Percentiles rank a stretch among this genome's conserved stretches.
Evolutionary conservation across 1,284 basidiomycete species (phyloP).

Genomic region (Papiliotrema laurentii): DNA sequence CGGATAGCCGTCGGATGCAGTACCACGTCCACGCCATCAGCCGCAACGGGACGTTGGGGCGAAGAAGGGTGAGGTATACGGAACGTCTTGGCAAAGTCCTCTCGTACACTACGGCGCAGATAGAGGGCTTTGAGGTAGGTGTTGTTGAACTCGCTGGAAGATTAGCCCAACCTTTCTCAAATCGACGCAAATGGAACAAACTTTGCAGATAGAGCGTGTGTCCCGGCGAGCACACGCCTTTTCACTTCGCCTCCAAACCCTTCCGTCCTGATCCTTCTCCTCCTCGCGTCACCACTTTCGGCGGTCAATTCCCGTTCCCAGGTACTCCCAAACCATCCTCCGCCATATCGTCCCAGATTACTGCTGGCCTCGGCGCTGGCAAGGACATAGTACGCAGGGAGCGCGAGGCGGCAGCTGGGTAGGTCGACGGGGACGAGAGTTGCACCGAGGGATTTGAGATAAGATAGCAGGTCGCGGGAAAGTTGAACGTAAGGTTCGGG

Average conservation of each 20-base stretch:
- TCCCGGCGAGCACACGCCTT: slow-evolving; percentile 84
- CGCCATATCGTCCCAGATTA: slow-evolving; percentile 87
- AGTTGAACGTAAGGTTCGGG: slow-evolving; percentile 18
- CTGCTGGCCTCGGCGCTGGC: slow-evolving; percentile 92
- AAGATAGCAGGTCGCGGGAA: slow-evolving; percentile 47
- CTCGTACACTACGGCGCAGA: slow-evolving; percentile 64
- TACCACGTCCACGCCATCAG: slow-evolving; percentile 61
- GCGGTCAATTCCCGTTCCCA: slow-evolving; percentile 51
- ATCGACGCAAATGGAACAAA: slow-evolving; percentile 52
- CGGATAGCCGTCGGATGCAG: slow-evolving; percentile 78
- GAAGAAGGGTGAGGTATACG: slow-evolving; percentile 47
- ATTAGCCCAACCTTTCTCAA: background rate
- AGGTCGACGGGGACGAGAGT: slow-evolving; percentile 68
- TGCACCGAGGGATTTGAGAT: slow-evolving; percentile 62
- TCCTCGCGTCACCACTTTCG: slow-evolving; percentile 53
- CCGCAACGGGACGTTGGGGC: background rate
- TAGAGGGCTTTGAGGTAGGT: slow-evolving; percentile 90
- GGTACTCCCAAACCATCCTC: slow-evolving; percentile 58
- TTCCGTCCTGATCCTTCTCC: slow-evolving; percentile 57
- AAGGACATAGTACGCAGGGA: slow-evolving; percentile 93
- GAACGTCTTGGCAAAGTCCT: slow-evolving; percentile 73
- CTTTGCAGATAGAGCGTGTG: slow-evolving; percentile 88
- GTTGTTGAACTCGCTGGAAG: slow-evolving; percentile 81
- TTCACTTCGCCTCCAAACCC: slow-evolving; percentile 84
- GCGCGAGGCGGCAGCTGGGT: slow-evolving; percentile 68